Evolutionary conservation across 352 stramenopile genomes (phyloP), one percentile per base, ranked within the genome.

Genomic region (Pythium scleroteichum): DNA sequence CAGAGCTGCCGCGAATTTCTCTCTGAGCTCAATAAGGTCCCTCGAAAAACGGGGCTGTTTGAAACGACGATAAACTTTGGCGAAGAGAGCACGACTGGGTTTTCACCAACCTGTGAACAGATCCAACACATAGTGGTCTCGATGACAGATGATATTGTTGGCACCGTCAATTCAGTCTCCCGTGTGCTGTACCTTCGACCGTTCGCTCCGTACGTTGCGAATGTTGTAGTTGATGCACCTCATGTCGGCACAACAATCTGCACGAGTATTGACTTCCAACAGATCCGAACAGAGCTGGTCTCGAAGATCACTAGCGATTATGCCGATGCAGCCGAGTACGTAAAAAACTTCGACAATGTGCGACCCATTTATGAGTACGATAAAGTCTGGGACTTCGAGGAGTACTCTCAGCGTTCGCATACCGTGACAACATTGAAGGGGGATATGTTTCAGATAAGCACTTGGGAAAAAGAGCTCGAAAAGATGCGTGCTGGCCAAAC

Each of bases 381-480:
- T 69, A 91, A 89, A 65, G 68, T 81, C 1, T 98, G 91, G 83
- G 83, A 97, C 67, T 84, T 97, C 47, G 90, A 98, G 17, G 84
- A 88, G 44, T 94, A 92, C 55, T 84, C 82, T 0, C 80, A 89
- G 48, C 81, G 78, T 29, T 69, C 84, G 1, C 87, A 97, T 58
- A 96, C 84, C 0, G 88, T 97, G 22, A 86, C 75, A 12, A 93
- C 87, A 7, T 73, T 97, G 14, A 92, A 95, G 55, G 77, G 73
- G 0, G 91, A 98, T 41, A 96, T 98, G 87, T 62, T 96, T 29
- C 79, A 92, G 48, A 96, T 98, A 26, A 86, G 77, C 23, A 88
- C 75, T 24, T 98, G 94, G 94, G 81, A 96, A 47, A 97, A 97
- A 61, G 92, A 98, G 64, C 80, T 98, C 16, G 90, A 98, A 55